phyloP scores from a whole-genome alignment of 148 eudicot genomes.

The Simmondsia chinensis region DNA sequence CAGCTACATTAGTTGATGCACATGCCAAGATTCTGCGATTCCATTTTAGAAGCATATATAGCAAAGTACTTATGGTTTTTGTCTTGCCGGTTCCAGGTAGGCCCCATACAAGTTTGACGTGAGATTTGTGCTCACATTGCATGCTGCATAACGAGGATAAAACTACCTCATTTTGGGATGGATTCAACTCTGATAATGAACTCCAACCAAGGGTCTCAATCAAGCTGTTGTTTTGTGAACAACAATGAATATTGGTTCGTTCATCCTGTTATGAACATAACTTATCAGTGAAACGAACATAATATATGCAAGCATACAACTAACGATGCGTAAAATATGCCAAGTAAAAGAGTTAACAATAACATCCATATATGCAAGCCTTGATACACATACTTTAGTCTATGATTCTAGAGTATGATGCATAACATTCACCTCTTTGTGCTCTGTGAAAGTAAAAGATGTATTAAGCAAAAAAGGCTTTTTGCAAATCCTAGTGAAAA shows the following conservation, averaged over 20 bases:
- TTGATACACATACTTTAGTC: too few species aligned
- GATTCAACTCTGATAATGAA: conserved; percentile 15
- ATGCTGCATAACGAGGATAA: conserved; percentile 10
- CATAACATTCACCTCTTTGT: too few species aligned
- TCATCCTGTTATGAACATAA: conserved; percentile 15
- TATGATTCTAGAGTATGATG: too few species aligned
- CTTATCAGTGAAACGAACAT: not conserved
- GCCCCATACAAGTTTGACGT: conserved; percentile 30
- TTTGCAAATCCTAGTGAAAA: too few species aligned
- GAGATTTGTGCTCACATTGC: conserved; percentile 24
- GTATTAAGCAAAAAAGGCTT: too few species aligned
- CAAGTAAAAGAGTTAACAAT: too few species aligned
- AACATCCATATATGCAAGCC: too few species aligned
- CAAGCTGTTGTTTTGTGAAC: conserved; percentile 1
- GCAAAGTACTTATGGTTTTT: conserved; percentile 24
- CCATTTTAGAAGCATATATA: conserved; percentile 20
- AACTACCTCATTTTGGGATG: conserved; percentile 26
- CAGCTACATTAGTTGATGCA: conserved; percentile 37
- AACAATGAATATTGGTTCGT: conserved; percentile 12
- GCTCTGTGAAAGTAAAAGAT: too few species aligned
- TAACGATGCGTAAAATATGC: too few species aligned
- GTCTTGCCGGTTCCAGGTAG: conserved; percentile 52
- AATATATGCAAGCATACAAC: too few species aligned
- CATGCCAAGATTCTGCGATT: conserved; percentile 24
- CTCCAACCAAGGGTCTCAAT: not conserved